Evolutionary conservation across 2,329 filamentous ascomycete genomes (phyloP).

Genomic region (Chaetomium sp.): DNA sequence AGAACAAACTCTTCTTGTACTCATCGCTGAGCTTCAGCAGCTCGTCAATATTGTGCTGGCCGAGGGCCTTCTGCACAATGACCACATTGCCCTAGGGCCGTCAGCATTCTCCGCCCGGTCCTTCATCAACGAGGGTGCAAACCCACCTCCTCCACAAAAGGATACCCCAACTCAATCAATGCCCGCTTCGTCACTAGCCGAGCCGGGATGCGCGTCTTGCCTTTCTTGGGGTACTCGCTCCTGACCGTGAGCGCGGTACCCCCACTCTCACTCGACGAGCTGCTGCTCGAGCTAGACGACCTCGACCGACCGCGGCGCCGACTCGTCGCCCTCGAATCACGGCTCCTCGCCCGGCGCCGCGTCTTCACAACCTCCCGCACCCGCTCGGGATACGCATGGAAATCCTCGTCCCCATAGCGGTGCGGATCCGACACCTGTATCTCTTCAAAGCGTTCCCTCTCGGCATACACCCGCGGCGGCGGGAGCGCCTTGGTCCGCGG

Average conservation of each 20-base stretch:
- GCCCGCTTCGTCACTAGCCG: slow-evolving; percentile 78
- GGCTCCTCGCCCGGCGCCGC: slow-evolving; percentile 48
- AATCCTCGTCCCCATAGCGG: slow-evolving; percentile 72
- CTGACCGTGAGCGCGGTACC: slow-evolving; percentile 53
- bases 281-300: slow-evolving; percentile 50
- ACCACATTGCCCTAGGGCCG: slow-evolving; percentile 71
- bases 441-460: slow-evolving; percentile 64
- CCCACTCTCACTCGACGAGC: slow-evolving; percentile 51
- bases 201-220: slow-evolving; percentile 85
- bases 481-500: slow-evolving; percentile 65
- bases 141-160: slow-evolving; percentile 80
- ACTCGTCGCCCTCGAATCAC: slow-evolving; percentile 39
- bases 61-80: slow-evolving; percentile 80
- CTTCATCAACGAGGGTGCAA: not conserved
- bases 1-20: slow-evolving; percentile 61
- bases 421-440: slow-evolving; percentile 69
- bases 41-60: slow-evolving; percentile 89
- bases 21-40: slow-evolving; percentile 80
- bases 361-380: slow-evolving; percentile 60
- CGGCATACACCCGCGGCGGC: slow-evolving; percentile 59
- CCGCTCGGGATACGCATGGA: slow-evolving; percentile 59
- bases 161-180: slow-evolving; percentile 81
- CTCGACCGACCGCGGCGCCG: slow-evolving; percentile 44
- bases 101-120: slow-evolving; percentile 37
- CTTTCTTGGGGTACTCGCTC: slow-evolving; percentile 74